A percentile compares a stretch with the other conserved stretches of the same genome.
Conservation (phyloP, 2,329 filamentous ascomycete species). For the Orbilia ellipsospora region DNA sequence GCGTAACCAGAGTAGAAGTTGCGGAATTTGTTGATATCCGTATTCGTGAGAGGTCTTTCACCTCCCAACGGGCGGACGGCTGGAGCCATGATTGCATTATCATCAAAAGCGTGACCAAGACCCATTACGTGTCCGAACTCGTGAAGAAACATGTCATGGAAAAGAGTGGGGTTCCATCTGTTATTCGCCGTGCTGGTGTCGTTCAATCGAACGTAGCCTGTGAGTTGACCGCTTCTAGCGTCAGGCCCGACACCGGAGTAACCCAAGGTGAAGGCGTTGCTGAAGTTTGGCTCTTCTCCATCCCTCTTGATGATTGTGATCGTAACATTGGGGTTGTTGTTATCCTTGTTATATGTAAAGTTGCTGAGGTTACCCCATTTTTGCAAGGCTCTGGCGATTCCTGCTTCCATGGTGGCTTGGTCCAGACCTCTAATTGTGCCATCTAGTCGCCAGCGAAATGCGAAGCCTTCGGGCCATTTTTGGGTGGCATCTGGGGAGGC, state of each 20-base stretch:
- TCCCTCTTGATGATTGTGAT: neutral
- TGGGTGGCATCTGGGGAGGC: slow-evolving; percentile 8
- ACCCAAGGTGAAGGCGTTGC: neutral
- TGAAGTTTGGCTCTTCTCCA: neutral
- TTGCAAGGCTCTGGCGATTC: neutral
- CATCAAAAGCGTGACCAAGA: slow-evolving; percentile 4
- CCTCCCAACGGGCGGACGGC: neutral
- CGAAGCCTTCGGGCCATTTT: slow-evolving; percentile 20
- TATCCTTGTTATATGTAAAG: slow-evolving; percentile 7
- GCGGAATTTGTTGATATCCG: neutral
- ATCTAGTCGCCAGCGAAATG: slow-evolving; percentile 15
- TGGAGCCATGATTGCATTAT: slow-evolving; percentile 10
- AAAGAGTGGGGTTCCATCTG: slow-evolving; percentile 4
- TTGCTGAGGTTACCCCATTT: slow-evolving; percentile 13
- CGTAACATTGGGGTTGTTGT: slow-evolving; percentile 4
- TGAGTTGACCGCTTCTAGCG: neutral
- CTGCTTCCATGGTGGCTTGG: slow-evolving; percentile 7
- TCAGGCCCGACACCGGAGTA: slow-evolving; percentile 1
- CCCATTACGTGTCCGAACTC: slow-evolving; percentile 21
- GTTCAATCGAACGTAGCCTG: slow-evolving; percentile 8
- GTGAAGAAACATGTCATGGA: slow-evolving; percentile 14
- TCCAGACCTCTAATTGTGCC: slow-evolving; percentile 11
- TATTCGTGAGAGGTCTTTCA: neutral
- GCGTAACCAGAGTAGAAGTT: neutral
- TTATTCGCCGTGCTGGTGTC: slow-evolving; percentile 4